Evolutionary conservation across 2,329 filamentous ascomycete species (phyloP).

Genomic region (Pseudopithomyces chartarum): DNA sequence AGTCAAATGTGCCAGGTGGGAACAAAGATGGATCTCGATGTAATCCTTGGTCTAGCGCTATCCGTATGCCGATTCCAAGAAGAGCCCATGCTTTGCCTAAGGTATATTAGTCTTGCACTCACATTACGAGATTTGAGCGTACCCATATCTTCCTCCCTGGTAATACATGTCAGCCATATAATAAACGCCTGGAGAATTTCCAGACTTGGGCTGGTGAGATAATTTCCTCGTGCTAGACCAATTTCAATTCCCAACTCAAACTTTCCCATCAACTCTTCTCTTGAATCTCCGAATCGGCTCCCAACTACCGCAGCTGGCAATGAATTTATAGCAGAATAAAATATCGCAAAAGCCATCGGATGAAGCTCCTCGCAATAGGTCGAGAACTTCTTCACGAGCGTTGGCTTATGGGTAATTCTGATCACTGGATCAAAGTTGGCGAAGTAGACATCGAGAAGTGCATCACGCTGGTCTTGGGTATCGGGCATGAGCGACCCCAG

Average conservation of each 20-base stretch:
- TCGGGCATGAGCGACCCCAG: slow-evolving; percentile 36
- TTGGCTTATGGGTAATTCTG: slow-evolving; percentile 42
- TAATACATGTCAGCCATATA: slow-evolving; percentile 45
- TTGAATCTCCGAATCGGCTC: slow-evolving; percentile 38
- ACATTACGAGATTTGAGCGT: slow-evolving; percentile 1
- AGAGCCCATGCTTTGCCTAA: slow-evolving; percentile 45
- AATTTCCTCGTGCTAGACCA: slow-evolving; percentile 42
- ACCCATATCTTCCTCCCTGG: slow-evolving; percentile 46
- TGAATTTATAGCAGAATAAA: slow-evolving; percentile 44
- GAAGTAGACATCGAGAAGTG: slow-evolving; percentile 42
- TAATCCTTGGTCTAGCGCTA: slow-evolving; percentile 44
- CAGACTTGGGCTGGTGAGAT: slow-evolving; percentile 43
- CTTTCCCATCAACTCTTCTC: slow-evolving; percentile 36
- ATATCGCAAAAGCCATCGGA: slow-evolving; percentile 43
- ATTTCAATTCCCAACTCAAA: slow-evolving; percentile 44
- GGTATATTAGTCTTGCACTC: not conserved
- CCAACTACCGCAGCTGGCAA: slow-evolving; percentile 35
- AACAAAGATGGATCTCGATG: slow-evolving; percentile 46
- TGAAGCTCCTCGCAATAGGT: slow-evolving; percentile 34
- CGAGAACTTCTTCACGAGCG: slow-evolving; percentile 34
- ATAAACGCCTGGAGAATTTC: slow-evolving; percentile 46
- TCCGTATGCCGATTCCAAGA: slow-evolving; percentile 43
- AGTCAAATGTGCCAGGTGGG: slow-evolving; percentile 42
- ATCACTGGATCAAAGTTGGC: slow-evolving; percentile 45
- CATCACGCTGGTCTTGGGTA: slow-evolving; percentile 35